These are phyloP conservation scores for Aspergillus sp. DNA, from an alignment of 2,329 filamentous ascomycete genomes.

Conservation along the genomic window DNA sequence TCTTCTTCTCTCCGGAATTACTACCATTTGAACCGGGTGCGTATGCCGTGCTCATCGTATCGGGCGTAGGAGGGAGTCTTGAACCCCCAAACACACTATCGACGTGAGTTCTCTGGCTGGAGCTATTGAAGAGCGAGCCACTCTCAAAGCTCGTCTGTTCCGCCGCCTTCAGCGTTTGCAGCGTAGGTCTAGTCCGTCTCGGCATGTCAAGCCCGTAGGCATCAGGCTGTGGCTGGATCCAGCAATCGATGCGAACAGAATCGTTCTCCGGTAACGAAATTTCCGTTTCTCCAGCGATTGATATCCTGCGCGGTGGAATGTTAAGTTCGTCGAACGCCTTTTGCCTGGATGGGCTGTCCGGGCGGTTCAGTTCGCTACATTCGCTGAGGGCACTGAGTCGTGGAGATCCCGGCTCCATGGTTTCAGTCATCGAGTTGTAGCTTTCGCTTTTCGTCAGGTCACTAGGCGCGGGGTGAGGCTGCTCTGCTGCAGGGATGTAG, in stretches of 20 bases:
- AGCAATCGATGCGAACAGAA: slow-evolving; percentile 28
- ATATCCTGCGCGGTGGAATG: slow-evolving; percentile 25
- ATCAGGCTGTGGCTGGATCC: slow-evolving; percentile 28
- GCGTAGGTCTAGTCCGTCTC: slow-evolving; percentile 12
- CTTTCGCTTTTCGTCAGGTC: slow-evolving; percentile 35
- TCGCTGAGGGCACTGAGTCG: slow-evolving; percentile 44
- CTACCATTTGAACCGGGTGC: slow-evolving; percentile 35
- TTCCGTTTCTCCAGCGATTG: slow-evolving; percentile 14
- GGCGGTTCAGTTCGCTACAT: slow-evolving; percentile 40
- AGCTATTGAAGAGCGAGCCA: slow-evolving; percentile 23
- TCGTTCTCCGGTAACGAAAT: slow-evolving; percentile 14
- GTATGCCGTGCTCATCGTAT: slow-evolving; percentile 43
- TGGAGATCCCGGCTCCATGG: slow-evolving; percentile 35
- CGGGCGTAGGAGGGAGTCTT: slow-evolving; percentile 40
- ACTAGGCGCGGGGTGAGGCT: slow-evolving; percentile 25
- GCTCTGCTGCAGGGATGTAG: slow-evolving; percentile 30
- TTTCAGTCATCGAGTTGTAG: slow-evolving; percentile 34
- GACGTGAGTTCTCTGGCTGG: slow-evolving; percentile 25
- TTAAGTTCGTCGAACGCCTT: slow-evolving; percentile 25
- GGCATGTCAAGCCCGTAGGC: slow-evolving; percentile 15
- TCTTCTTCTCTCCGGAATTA: slow-evolving; percentile 28
- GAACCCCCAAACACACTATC: slow-evolving; percentile 33
- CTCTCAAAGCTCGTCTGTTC: slow-evolving; percentile 20
- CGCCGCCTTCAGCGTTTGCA: slow-evolving; percentile 21
- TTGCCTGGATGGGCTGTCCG: slow-evolving; percentile 22